Evolutionary conservation across 257 asterid species (phyloP).

Genomic region (Craterostigma plantagineum): DNA sequence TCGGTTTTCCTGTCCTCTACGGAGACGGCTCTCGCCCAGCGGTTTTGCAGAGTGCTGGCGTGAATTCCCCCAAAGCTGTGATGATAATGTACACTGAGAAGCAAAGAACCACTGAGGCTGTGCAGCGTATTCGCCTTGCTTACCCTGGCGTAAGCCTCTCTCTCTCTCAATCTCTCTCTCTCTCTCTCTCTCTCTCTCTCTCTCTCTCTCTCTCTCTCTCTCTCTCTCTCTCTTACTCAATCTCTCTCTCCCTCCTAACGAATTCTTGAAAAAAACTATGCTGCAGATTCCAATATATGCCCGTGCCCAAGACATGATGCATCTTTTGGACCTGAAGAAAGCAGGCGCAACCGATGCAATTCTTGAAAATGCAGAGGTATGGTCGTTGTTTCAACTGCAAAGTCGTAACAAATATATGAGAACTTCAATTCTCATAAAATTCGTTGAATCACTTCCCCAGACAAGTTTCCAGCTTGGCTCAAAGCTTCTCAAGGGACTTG

Average conservation of each 20-base stretch:
- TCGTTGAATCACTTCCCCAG: slow-evolving; percentile 28
- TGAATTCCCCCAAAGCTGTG: slow-evolving; percentile 80
- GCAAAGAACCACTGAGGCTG: slow-evolving; percentile 57
- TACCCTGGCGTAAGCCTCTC: slow-evolving; percentile 50
- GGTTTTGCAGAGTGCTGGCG: slow-evolving; percentile 94
- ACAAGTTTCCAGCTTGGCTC: slow-evolving; percentile 97
- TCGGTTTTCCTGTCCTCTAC: slow-evolving; percentile 79
- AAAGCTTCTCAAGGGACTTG: slow-evolving; percentile 72
- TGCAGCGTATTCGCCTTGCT: slow-evolving; percentile 80
- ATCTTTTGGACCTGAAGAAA: slow-evolving; percentile 73
- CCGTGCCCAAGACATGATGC: slow-evolving; percentile 80
- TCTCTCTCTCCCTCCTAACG: too few relatives aligned
- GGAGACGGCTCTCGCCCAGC: slow-evolving; percentile 98
- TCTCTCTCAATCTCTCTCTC: slow-evolving; percentile 8
- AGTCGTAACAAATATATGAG: too few relatives aligned
- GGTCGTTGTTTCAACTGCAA: too few relatives aligned
- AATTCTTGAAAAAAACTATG: slow-evolving; percentile 7
- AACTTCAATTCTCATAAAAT: too few relatives aligned
- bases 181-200: neutral
- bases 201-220: neutral
- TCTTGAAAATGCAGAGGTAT: slow-evolving; percentile 92
- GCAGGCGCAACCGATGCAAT: slow-evolving; percentile 93
- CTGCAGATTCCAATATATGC: slow-evolving; percentile 79
- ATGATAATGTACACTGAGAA: slow-evolving; percentile 86
- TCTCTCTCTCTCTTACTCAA: neutral